Evolutionary conservation across 202 grass and related monocot species (phyloP).

Genomic region (Cymbopogon flexuosus): DNA sequence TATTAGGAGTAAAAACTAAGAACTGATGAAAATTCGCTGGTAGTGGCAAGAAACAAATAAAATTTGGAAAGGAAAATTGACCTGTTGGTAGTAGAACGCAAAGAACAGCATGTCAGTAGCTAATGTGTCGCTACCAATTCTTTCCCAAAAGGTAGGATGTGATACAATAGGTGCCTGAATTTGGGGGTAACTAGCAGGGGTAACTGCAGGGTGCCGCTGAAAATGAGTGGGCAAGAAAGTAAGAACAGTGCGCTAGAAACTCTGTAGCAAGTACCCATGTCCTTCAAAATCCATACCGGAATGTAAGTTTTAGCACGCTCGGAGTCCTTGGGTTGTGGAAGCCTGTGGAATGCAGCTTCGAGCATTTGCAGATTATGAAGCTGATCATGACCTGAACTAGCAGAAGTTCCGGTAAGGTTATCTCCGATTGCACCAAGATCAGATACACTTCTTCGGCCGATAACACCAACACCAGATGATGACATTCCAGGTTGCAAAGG

Average conservation of each 20-base stretch:
- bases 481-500: constrained; percentile 69
- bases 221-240: constrained; percentile 26
- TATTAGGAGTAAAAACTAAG: constrained; percentile 15
- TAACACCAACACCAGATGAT: constrained; percentile 72
- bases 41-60: background rate
- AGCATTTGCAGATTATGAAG: constrained; percentile 88
- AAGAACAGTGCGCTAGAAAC: constrained; percentile 22
- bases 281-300: constrained; percentile 46
- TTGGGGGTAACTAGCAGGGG: constrained; percentile 76
- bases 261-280: background rate
- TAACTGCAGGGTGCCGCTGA: constrained; percentile 77
- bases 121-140: constrained; percentile 69
- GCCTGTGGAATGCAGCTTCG: constrained; percentile 80
- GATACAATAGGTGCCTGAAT: constrained; percentile 76
- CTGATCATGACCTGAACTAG: constrained; percentile 58
- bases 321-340: constrained; percentile 89
- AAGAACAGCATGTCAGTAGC: constrained; percentile 90
- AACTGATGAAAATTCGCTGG: background rate
- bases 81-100: constrained; percentile 97
- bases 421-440: constrained; percentile 89
- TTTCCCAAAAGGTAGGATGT: constrained; percentile 90
- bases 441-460: constrained; percentile 78
- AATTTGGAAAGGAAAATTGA: constrained; percentile 28
- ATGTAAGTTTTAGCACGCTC: constrained; percentile 82
- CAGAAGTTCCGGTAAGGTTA: constrained; percentile 52